These are phyloP conservation scores for Closterium sp. DNA, from an alignment of 139 green algal species.

Conservation along the genomic window DNA sequence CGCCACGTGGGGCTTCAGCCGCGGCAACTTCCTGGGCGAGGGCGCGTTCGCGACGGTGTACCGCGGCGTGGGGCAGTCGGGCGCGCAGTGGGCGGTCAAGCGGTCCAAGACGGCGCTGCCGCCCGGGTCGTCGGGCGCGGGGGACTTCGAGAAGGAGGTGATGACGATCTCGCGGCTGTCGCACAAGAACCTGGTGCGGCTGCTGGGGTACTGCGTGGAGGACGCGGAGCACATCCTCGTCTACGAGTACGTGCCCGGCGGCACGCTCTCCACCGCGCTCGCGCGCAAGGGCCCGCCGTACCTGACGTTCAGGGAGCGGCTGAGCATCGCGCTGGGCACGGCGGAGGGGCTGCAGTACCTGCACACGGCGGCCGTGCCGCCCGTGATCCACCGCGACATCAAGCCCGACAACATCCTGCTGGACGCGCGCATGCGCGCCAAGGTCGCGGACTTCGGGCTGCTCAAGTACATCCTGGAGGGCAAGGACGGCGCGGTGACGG, in stretches of 20 bases:
- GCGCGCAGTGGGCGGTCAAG: slow-evolving; percentile 1
- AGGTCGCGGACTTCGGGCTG: slow-evolving; percentile 42
- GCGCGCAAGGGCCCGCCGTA: background rate
- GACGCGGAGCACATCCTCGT: slow-evolving; percentile 30
- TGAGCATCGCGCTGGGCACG: slow-evolving; percentile 13
- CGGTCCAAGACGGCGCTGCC: background rate
- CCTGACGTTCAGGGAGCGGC: background rate
- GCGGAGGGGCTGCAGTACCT: slow-evolving; percentile 62
- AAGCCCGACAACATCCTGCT: slow-evolving; percentile 68
- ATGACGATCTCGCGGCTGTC: slow-evolving; percentile 38
- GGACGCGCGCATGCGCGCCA: slow-evolving; percentile 54
- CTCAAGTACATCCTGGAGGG: slow-evolving; percentile 9
- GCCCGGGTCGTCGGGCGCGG: slow-evolving; percentile 6
- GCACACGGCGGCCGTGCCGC: slow-evolving; percentile 66
- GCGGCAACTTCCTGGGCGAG: slow-evolving; percentile 1
- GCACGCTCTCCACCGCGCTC: slow-evolving; percentile 29
- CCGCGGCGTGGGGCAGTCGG: background rate
- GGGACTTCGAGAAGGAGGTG: slow-evolving; percentile 49
- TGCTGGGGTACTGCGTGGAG: slow-evolving; percentile 49
- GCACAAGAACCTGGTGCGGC: slow-evolving; percentile 41
- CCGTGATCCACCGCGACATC: slow-evolving; percentile 81
- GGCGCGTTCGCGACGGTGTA: slow-evolving; percentile 28
- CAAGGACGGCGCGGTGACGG: background rate
- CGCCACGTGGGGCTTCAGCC: slow-evolving; percentile 9
- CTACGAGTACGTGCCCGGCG: slow-evolving; percentile 45